Evolutionary conservation across 805 yeast species (phyloP), one percentile per base, ranked within the genome.

Genomic region (Zygoascus tannicola): DNA sequence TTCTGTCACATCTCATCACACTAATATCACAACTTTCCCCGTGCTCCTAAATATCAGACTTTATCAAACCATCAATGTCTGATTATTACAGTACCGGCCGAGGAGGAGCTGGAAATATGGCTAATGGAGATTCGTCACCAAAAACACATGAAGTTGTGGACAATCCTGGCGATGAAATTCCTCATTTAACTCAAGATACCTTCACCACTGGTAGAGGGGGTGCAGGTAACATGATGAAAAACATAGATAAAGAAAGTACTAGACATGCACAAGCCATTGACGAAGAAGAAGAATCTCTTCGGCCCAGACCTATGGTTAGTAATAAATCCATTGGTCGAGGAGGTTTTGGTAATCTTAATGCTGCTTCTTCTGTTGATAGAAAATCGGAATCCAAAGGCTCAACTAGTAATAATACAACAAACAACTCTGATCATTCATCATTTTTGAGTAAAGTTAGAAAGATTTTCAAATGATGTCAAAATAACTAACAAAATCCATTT

Each of bases 171-270:
- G 71, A 78, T 3, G 74, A 71, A 49, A 75, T 82, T 14, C 86
- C 87, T 22, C 66, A 78, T 26, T 59, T 74, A 20, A 46, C 35
- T 30, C 73, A 74, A 16, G 72, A 74, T 22, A 72, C 75, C 21
- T 74, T 76, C 55, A 71, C 83, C 21, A 81, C 87, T 1, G 90
- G 88, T 18, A 69, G 90, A 51, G 90, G 90, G 4, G 90, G 90
- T 4, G 78, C 75, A 40, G 90, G 90, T 4, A 81, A 81, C 55
- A 81, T 81, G 84, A 64, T 77, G 44, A 70, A 67, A 49, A 81
- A 80, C 59, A 69, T 69, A 30, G 77, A 80, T 57, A 69, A 69
- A 39, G 68, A 70, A 40, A 54, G 74, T 40, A 71, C 85, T 4
- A 67, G 87, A 48, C 71, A 68, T 51, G 71, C 82, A 10, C 87